These are phyloP conservation scores for Candida labiduridarum DNA, from an alignment of 1,139 yeast genomes.

Conservation along the genomic window DNA sequence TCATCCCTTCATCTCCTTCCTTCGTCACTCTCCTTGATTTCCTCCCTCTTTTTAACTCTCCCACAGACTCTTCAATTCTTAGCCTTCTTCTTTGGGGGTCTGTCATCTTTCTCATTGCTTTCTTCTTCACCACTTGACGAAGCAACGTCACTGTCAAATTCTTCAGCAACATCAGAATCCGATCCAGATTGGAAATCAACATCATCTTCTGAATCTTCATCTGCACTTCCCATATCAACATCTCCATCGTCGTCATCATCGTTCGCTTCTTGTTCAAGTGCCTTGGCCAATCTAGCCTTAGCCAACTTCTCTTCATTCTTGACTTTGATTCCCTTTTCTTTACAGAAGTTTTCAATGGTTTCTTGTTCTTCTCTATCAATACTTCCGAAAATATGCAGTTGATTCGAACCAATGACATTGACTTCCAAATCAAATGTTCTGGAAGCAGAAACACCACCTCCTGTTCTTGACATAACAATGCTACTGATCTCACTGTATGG, in stretches of 20 bases:
- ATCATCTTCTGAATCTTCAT: conserved; percentile 69
- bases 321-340: conserved; percentile 74
- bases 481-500: conserved; percentile 80
- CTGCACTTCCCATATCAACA: conserved; percentile 75
- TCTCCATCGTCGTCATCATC: conserved; percentile 64
- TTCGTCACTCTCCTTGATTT: too few relatives aligned
- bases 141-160: conserved; percentile 57
- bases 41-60: neutral
- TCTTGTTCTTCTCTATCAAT: conserved; percentile 90
- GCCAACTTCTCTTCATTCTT: conserved; percentile 91
- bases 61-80: conserved; percentile 25
- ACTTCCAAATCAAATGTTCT: conserved; percentile 94
- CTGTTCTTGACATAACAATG: conserved; percentile 87
- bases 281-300: conserved; percentile 75
- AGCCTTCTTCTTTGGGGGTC: conserved; percentile 50
- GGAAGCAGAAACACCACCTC: conserved; percentile 74
- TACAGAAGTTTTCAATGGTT: conserved; percentile 72
- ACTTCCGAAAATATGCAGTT: conserved; percentile 82
- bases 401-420: conserved; percentile 63
- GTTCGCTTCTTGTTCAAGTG: conserved; percentile 69
- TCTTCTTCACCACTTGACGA: conserved; percentile 29
- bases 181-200: conserved; percentile 68
- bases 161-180: conserved; percentile 81
- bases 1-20: neutral
- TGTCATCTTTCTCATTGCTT: conserved; percentile 27